These are phyloP conservation scores for Rhizopus arrhizus DNA, from an alignment of 371 early-diverging fungal species.

Conservation along the genomic window DNA sequence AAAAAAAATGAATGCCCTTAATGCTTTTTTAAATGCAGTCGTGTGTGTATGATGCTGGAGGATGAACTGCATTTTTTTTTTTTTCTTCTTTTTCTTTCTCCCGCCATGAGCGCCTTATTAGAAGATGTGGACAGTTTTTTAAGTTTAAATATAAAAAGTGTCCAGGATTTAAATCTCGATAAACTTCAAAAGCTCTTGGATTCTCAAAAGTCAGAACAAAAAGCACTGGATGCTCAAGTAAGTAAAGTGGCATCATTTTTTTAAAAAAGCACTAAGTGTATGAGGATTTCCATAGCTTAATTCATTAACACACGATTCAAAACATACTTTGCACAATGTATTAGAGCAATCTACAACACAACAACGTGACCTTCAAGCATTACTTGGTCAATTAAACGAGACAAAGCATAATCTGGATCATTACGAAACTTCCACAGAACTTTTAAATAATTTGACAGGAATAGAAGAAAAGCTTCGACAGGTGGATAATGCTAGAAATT, in stretches of 20 bases:
- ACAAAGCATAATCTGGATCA: slow-evolving; percentile 20
- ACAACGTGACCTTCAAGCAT: slow-evolving; percentile 11
- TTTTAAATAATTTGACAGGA: slow-evolving; percentile 15
- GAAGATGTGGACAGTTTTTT: neutral
- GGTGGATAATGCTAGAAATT: slow-evolving; percentile 32
- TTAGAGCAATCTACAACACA: slow-evolving; percentile 14
- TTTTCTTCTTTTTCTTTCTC: neutral
- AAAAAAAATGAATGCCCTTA: no score
- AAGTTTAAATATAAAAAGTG: neutral
- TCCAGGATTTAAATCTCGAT: slow-evolving; percentile 8
- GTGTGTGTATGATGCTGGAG: no score
- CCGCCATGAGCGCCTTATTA: neutral
- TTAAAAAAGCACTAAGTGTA: neutral
- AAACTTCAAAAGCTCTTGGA: slow-evolving; percentile 18
- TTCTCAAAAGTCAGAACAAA: slow-evolving; percentile 17
- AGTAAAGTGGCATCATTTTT: neutral
- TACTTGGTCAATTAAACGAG: slow-evolving; percentile 17
- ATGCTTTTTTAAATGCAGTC: no score
- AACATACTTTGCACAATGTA: slow-evolving; percentile 9
- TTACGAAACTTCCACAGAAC: slow-evolving; percentile 8
- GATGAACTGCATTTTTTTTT: slow-evolving; percentile 1
- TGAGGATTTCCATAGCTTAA: slow-evolving; percentile 6
- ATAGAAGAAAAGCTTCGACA: slow-evolving; percentile 31
- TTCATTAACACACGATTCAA: slow-evolving; percentile 12
- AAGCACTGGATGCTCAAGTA: slow-evolving; percentile 27